A percentile compares a stretch with the other conserved stretches of the same genome.
Conservation (phyloP, 257 asterid genomes). For the Gynochthodes officinalis region DNA sequence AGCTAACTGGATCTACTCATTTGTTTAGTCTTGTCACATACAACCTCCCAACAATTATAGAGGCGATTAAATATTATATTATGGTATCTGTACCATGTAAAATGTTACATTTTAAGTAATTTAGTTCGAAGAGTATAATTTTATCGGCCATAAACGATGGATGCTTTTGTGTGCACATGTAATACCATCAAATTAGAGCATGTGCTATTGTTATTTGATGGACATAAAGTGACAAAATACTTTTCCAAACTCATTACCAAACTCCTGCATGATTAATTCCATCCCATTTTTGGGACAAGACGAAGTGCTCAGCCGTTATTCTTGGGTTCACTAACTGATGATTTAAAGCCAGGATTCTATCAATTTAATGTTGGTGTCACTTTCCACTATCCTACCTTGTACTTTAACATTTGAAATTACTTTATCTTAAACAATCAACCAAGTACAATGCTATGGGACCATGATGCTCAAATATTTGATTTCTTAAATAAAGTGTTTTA, state of each 20-base stretch:
- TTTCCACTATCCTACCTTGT: slow-evolving; percentile 5
- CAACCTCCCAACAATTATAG: too few species aligned
- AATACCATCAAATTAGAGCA: too few species aligned
- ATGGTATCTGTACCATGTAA: too few species aligned
- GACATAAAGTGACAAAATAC: not conserved
- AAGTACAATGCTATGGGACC: not conserved
- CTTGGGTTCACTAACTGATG: not conserved
- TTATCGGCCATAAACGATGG: too few species aligned
- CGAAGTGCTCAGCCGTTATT: not conserved
- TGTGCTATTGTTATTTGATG: not conserved
- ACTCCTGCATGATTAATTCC: not conserved
- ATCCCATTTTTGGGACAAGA: not conserved
- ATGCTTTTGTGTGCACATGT: too few species aligned
- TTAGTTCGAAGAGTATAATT: too few species aligned
- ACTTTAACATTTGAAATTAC: not conserved
- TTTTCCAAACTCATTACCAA: not conserved
- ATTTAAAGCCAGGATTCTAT: not conserved
- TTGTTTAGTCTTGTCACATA: too few species aligned
- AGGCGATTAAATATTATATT: too few species aligned
- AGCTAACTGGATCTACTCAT: too few species aligned
- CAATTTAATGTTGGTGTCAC: not conserved
- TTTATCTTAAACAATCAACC: not conserved
- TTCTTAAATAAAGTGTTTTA: not conserved
- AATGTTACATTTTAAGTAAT: too few species aligned
- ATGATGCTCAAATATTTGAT: too few species aligned